Evolutionary conservation across 768 basidiomycete genomes (phyloP).

Genomic region (Boletus patriciae): DNA sequence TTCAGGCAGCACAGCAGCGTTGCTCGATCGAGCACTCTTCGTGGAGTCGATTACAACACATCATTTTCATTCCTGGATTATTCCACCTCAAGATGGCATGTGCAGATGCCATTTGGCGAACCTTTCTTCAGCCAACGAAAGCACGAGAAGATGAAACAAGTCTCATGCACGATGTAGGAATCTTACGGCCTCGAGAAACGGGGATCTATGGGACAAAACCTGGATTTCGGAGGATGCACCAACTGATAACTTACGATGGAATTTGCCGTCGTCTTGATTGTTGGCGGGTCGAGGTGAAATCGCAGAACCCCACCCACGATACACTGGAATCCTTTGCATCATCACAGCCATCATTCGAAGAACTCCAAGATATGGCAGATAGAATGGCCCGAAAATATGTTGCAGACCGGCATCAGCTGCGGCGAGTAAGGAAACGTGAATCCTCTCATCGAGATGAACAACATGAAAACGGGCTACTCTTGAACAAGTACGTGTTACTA

Average conservation of each 20-base stretch:
- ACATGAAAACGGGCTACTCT: too few relatives aligned
- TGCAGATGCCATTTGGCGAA: slow-evolving; percentile 24
- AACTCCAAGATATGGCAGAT: slow-evolving; percentile 30
- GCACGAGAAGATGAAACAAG: slow-evolving; percentile 10
- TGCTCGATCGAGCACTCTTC: too few relatives aligned
- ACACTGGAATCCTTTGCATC: too few relatives aligned
- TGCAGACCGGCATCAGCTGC: too few relatives aligned
- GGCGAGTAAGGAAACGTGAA: too few relatives aligned
- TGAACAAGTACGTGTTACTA: slow-evolving; percentile 38
- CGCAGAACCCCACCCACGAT: too few relatives aligned
- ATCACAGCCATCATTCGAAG: slow-evolving; percentile 20
- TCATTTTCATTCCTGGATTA: slow-evolving; percentile 35
- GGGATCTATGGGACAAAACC: slow-evolving; percentile 35
- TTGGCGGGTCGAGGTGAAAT: too few relatives aligned
- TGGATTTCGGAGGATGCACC: slow-evolving; percentile 38
- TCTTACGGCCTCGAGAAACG: slow-evolving; percentile 33
- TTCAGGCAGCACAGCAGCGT: slow-evolving; percentile 33
- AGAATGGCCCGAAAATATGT: too few relatives aligned
- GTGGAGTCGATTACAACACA: slow-evolving; percentile 30
- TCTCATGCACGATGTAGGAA: slow-evolving; percentile 22
- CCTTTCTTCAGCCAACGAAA: slow-evolving; percentile 7
- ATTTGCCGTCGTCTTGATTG: slow-evolving; percentile 28
- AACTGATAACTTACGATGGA: slow-evolving; percentile 34
- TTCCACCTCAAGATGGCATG: slow-evolving; percentile 39
- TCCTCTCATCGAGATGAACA: too few relatives aligned